These are phyloP conservation scores for Penicillium sp. DNA, from an alignment of 2,329 filamentous ascomycete species.

Conservation along the genomic window DNA sequence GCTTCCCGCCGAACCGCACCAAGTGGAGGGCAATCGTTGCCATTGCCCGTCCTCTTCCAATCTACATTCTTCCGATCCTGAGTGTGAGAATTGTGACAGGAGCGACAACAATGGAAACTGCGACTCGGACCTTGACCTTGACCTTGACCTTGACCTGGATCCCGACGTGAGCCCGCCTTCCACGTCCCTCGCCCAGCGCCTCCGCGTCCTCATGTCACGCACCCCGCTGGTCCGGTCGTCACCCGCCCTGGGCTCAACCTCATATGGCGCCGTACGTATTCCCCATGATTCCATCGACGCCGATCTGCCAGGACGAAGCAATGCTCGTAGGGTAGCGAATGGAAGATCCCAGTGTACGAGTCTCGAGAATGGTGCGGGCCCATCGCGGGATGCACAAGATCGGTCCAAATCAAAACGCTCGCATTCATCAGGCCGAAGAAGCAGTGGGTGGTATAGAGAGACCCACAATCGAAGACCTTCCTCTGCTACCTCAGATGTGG, in stretches of 20 bases:
- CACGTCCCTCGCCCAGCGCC: conserved; percentile 14
- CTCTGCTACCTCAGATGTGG: conserved; percentile 31
- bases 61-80: background rate
- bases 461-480: conserved; percentile 24
- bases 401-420: conserved; percentile 12
- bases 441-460: conserved; percentile 13
- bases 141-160: background rate
- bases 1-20: conserved; percentile 24
- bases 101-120: conserved; percentile 1
- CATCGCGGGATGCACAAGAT: conserved; percentile 11
- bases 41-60: background rate
- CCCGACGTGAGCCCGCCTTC: conserved; percentile 7
- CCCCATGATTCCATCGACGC: conserved; percentile 30
- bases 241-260: conserved; percentile 60
- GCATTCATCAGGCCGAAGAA: conserved; percentile 17
- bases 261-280: conserved; percentile 60
- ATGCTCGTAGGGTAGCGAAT: background rate
- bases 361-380: conserved; percentile 14
- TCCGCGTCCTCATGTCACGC: conserved; percentile 45
- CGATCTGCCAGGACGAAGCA: conserved; percentile 2
- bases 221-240: conserved; percentile 61
- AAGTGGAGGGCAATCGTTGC: background rate
- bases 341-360: conserved; percentile 4
- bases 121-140: background rate
- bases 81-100: background rate